Percentiles rank a stretch among this genome's conserved stretches.
Evolutionary conservation across 2,329 filamentous ascomycete species (phyloP).

Genomic region (Fusarium sp.): DNA sequence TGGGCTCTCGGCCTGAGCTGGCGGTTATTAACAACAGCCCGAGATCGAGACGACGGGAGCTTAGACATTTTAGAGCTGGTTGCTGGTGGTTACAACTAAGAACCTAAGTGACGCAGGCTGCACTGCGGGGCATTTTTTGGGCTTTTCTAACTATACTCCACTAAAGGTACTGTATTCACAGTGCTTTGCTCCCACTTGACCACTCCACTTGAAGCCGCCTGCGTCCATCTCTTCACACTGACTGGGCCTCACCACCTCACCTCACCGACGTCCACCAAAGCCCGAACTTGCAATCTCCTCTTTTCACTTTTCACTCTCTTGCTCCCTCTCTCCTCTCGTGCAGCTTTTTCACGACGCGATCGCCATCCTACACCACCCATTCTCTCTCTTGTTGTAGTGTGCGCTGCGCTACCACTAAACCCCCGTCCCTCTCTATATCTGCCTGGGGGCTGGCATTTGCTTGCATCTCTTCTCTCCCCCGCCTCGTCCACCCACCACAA

Average conservation of each 20-base stretch:
- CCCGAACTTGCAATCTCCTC: slow-evolving; percentile 43
- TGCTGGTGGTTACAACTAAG: slow-evolving; percentile 29
- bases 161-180: slow-evolving; percentile 40
- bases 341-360: slow-evolving; percentile 38
- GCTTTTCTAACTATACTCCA: slow-evolving; percentile 19
- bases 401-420: slow-evolving; percentile 24
- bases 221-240: slow-evolving; percentile 40
- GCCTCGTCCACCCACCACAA: slow-evolving; percentile 48
- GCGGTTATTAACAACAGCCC: slow-evolving; percentile 3
- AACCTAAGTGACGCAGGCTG: slow-evolving; percentile 23
- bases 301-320: slow-evolving; percentile 36
- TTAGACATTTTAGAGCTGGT: slow-evolving; percentile 15
- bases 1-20: not conserved
- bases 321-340: slow-evolving; percentile 22
- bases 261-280: slow-evolving; percentile 45
- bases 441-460: slow-evolving; percentile 47
- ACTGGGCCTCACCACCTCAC: slow-evolving; percentile 34
- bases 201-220: slow-evolving; percentile 42
- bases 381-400: slow-evolving; percentile 28
- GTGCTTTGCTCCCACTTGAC: slow-evolving; percentile 24
- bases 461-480: slow-evolving; percentile 49
- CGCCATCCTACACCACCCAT: slow-evolving; percentile 11
- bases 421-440: slow-evolving; percentile 38
- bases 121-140: slow-evolving; percentile 38
- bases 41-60: slow-evolving; percentile 16